Evolutionary conservation across 768 basidiomycete genomes (phyloP).

Genomic region (Hericium rajendrae): DNA sequence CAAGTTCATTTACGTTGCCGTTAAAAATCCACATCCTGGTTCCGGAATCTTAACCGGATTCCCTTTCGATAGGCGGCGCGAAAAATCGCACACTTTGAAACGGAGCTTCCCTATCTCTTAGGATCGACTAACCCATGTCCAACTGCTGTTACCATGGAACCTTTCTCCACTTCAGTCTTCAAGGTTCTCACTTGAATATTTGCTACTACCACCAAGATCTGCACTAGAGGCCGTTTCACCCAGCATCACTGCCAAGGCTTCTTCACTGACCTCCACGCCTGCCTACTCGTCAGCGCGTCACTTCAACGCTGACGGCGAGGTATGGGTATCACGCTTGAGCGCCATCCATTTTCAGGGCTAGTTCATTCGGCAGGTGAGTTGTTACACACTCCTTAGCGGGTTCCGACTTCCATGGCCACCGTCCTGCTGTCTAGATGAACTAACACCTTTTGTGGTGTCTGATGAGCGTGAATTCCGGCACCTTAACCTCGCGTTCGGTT

Average conservation of each 20-base stretch:
- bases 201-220: constrained; percentile 87
- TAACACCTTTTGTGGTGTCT: constrained; percentile 81
- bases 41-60: too few relatives aligned
- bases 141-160: constrained; percentile 83
- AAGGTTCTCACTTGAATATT: constrained; percentile 82
- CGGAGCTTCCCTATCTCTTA: too few relatives aligned
- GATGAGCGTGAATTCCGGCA: constrained; percentile 76
- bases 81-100: too few relatives aligned
- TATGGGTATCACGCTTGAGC: constrained; percentile 82
- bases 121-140: constrained; percentile 82
- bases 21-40: too few relatives aligned
- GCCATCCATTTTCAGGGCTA: constrained; percentile 89
- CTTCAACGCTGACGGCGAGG: constrained; percentile 67
- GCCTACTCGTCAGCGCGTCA: constrained; percentile 69
- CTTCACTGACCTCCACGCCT: constrained; percentile 71
- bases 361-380: constrained; percentile 87
- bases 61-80: too few relatives aligned
- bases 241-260: constrained; percentile 69
- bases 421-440: constrained; percentile 44
- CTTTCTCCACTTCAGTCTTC: constrained; percentile 86
- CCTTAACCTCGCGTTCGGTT: constrained; percentile 70
- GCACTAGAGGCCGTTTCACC: constrained; percentile 73
- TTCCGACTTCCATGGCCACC: constrained; percentile 83
- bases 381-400: constrained; percentile 82
- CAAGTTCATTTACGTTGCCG: too few relatives aligned